These are phyloP conservation scores for Chenopodium suecicum DNA, from an alignment of 148 eudicot genomes.

Conservation along the genomic window DNA sequence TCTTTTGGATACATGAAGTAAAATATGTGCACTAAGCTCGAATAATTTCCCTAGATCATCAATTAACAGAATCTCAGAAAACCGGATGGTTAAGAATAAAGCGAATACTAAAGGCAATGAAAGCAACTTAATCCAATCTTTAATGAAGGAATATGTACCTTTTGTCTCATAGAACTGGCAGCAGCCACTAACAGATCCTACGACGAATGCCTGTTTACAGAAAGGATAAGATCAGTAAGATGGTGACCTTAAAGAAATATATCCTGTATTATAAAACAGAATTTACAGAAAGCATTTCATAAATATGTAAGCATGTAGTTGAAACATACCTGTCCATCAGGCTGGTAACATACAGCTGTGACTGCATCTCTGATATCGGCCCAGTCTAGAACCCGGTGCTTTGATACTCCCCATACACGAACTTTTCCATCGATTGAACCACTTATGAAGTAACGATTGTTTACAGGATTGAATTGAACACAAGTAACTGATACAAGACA, in stretches of 20 bases:
- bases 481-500: slow-evolving; percentile 61
- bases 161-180: slow-evolving; percentile 64
- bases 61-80: slow-evolving; percentile 20
- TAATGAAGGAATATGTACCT: slow-evolving; percentile 34
- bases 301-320: neutral
- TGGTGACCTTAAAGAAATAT: neutral
- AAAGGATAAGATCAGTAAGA: slow-evolving; percentile 16
- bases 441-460: slow-evolving; percentile 68
- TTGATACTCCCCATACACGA: slow-evolving; percentile 64
- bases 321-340: slow-evolving; percentile 70
- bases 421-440: slow-evolving; percentile 94
- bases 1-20: slow-evolving; percentile 41
- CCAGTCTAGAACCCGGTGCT: slow-evolving; percentile 75
- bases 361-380: slow-evolving; percentile 61
- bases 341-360: slow-evolving; percentile 73
- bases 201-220: slow-evolving; percentile 57
- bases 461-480: slow-evolving; percentile 70
- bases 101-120: neutral
- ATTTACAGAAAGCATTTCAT: neutral
- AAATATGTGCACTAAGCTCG: slow-evolving; percentile 40
- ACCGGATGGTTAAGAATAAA: neutral
- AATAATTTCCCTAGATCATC: slow-evolving; percentile 40
- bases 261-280: neutral
- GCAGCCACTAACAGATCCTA: slow-evolving; percentile 61
- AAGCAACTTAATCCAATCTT: neutral